phyloP scores from a whole-genome alignment of 176 grass and related monocot species.

The Pontederia paniculata region DNA sequence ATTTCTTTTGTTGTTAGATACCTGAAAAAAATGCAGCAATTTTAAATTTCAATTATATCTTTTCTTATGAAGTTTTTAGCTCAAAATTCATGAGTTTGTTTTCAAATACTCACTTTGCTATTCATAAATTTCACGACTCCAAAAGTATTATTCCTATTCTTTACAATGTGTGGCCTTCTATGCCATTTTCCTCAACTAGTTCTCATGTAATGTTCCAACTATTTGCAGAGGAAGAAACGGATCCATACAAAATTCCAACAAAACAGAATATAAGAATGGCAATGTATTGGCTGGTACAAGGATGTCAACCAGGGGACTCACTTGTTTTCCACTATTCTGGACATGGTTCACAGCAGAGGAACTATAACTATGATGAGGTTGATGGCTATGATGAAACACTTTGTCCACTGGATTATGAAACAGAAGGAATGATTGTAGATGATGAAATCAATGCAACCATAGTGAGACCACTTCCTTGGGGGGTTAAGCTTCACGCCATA shows the following conservation, averaged over 20 bases:
- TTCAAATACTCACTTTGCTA: too few species aligned
- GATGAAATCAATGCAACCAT: slow-evolving; percentile 79
- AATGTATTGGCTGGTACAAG: slow-evolving; percentile 92
- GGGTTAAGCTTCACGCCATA: slow-evolving; percentile 88
- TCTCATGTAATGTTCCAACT: slow-evolving; percentile 22
- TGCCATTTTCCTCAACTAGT: too few species aligned
- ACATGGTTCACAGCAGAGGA: slow-evolving; percentile 86
- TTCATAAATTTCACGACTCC: too few species aligned
- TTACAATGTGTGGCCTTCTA: too few species aligned
- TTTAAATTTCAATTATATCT: too few species aligned
- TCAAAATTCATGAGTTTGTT: too few species aligned
- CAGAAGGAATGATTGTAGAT: slow-evolving; percentile 95
- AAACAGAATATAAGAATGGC: slow-evolving; percentile 93
- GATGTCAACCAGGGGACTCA: slow-evolving; percentile 85
- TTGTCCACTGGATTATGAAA: slow-evolving; percentile 92
- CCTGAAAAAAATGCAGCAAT: too few species aligned
- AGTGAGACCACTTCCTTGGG: slow-evolving; percentile 68
- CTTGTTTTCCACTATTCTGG: slow-evolving; percentile 98
- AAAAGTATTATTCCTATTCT: too few species aligned
- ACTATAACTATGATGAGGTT: slow-evolving; percentile 69
- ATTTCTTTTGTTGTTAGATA: too few species aligned
- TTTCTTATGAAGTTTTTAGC: too few species aligned
- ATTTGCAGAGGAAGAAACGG: slow-evolving; percentile 85
- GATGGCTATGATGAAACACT: slow-evolving; percentile 91
- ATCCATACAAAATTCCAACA: slow-evolving; percentile 79